Evolutionary conservation across 345 rosid species (phyloP), one percentile per base, ranked within the genome.

Genomic region (Camelina laxa): DNA sequence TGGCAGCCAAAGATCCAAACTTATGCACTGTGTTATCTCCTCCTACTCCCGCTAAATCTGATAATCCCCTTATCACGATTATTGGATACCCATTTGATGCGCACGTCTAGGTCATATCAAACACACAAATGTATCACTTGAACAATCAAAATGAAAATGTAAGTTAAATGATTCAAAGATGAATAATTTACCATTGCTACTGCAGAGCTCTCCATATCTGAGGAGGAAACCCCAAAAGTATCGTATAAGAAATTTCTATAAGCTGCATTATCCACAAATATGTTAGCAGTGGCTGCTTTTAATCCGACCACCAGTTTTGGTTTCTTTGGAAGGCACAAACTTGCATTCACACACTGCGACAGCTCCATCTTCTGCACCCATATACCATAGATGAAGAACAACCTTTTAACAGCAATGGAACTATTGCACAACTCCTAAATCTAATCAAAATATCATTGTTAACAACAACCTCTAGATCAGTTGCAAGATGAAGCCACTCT

Each of bases 131-230:
- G 0, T 50, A 9, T 20, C 27, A 10, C 6, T 10, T 3, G 5
- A 17, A 17, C 20, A 17, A 17, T 16, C 53, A 19, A 50, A 50
- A 9, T 10, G 10, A 20, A 20, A 7, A 7, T 20, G 15, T 27
- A 20, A 19, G 4, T 4, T 20, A 45, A 44, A 44, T 55, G 44
- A 9, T 17, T 50, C 2, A 50, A 12, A 22, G 0, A 22, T n/a
- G 14, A 17, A 9, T 66, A 33, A 27, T 6, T 36, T 75, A 79
- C 88, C 88, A 83, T 85, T 11, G 79, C 87, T 14, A 83, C 87
- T 39, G 87, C 87, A 74, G 82, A 71, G 58, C 84, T 84, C 82
- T 85, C 92, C 87, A 79, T 84, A 14, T 87, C 88, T 0, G 75
- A 70, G 2, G 89, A 81, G 33, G 88, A 83, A 70, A 84, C 88